Evolutionary conservation across 1,284 basidiomycete species (phyloP).

Genomic region (Anthracocystis panici-leucophaei): DNA sequence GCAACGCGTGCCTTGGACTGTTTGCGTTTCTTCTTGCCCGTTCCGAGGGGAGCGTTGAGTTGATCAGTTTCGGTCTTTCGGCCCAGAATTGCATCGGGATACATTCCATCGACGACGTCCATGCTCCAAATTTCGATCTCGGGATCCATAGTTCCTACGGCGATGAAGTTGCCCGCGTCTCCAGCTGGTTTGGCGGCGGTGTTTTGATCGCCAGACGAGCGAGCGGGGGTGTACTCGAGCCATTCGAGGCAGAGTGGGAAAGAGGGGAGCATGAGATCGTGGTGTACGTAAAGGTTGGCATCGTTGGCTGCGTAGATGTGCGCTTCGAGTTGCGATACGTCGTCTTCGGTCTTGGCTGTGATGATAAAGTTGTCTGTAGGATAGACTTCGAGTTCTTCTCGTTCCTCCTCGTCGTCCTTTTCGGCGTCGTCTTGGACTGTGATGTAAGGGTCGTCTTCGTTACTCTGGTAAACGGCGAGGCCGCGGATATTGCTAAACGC

Average conservation of each 20-base stretch:
- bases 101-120: conserved; percentile 92
- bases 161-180: conserved; percentile 87
- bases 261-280: conserved; percentile 96
- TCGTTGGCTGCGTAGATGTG: conserved; percentile 64
- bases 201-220: conserved; percentile 41
- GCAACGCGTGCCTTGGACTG: conserved; percentile 80
- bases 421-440: conserved; percentile 82
- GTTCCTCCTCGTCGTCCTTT: conserved; percentile 82
- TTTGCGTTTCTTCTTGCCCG: conserved; percentile 77
- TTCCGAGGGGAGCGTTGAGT: conserved; percentile 60
- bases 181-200: conserved; percentile 54
- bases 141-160: conserved; percentile 95
- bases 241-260: conserved; percentile 99
- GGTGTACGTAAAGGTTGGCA: conserved; percentile 90
- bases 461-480: conserved; percentile 88
- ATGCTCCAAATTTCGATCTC: conserved; percentile 99
- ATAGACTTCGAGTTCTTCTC: conserved; percentile 88
- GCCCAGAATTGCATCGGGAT: conserved; percentile 91
- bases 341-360: conserved; percentile 94
- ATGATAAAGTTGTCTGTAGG: conserved; percentile 93
- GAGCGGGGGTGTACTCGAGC: conserved; percentile 88
- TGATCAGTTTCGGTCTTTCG: conserved; percentile 74
- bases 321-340: conserved; percentile 89
- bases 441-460: conserved; percentile 96
- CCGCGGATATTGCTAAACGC: conserved; percentile 97